Evolutionary conservation across 2,329 filamentous ascomycete species (phyloP).

Genomic region (Sporothrix brasiliensis): DNA sequence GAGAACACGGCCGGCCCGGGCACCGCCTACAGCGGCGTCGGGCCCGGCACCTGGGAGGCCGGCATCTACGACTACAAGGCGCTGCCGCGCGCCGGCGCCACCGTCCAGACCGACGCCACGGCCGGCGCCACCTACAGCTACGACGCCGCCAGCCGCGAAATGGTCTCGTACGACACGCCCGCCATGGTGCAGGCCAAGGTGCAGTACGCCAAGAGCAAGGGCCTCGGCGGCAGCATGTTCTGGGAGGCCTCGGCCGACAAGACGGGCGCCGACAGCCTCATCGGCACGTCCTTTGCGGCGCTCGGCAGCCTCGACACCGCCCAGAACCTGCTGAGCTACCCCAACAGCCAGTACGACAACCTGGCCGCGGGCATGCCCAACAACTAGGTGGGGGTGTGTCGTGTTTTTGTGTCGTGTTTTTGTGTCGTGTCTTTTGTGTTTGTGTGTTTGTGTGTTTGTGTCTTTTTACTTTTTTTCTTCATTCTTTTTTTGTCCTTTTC

Average conservation of each 20-base stretch:
- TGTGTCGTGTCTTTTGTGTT: background rate
- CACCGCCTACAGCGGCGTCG: constrained; percentile 63
- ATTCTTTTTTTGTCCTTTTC: background rate
- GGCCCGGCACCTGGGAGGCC: constrained; percentile 69
- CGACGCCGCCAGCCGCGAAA: constrained; percentile 59
- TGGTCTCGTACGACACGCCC: constrained; percentile 74
- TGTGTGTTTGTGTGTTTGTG: background rate
- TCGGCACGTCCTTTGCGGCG: constrained; percentile 50
- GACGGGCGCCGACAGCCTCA: constrained; percentile 61
- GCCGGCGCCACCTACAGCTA: constrained; percentile 72
- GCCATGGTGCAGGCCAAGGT: constrained; percentile 64
- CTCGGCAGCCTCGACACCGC: constrained; percentile 52
- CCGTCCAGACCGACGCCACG: constrained; percentile 59
- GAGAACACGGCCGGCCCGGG: constrained; percentile 66
- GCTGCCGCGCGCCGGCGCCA: constrained; percentile 64
- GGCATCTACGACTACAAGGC: constrained; percentile 82
- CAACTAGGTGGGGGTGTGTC: background rate
- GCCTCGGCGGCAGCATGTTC: constrained; percentile 79
- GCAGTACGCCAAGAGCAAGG: constrained; percentile 62
- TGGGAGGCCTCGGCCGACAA: constrained; percentile 78
- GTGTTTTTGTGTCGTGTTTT: background rate
- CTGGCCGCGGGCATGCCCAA: constrained; percentile 45
- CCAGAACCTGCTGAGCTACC: constrained; percentile 57
- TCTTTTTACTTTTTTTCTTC: background rate
- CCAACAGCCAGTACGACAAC: constrained; percentile 59